Conservation (phyloP, 768 basidiomycete genomes). For the Leccinum rimulosum region DNA sequence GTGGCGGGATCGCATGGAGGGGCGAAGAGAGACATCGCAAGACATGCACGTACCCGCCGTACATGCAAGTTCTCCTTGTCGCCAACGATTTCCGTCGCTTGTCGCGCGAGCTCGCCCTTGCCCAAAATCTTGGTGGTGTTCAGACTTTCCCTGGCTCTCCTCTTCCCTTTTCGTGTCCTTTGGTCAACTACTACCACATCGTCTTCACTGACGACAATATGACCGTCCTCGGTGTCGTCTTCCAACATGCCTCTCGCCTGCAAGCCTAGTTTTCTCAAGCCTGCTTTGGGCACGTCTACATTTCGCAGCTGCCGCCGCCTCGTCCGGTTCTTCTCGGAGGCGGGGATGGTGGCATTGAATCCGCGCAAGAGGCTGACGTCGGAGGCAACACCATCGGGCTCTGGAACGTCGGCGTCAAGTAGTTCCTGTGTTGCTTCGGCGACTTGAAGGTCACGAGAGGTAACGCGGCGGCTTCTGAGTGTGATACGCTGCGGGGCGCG, state of each 20-base stretch:
- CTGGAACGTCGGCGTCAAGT: slow-evolving; percentile 68
- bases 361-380: slow-evolving; percentile 83
- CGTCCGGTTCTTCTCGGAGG: slow-evolving; percentile 73
- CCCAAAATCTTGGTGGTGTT: slow-evolving; percentile 70
- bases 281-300: slow-evolving; percentile 70
- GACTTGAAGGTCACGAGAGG: slow-evolving; percentile 81
- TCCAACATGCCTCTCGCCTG: slow-evolving; percentile 69
- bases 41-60: slow-evolving; percentile 55
- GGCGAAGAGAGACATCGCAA: slow-evolving; percentile 2
- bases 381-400: slow-evolving; percentile 64
- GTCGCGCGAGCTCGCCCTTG: slow-evolving; percentile 79
- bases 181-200: slow-evolving; percentile 60
- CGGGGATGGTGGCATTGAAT: slow-evolving; percentile 94
- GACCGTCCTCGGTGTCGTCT: slow-evolving; percentile 50
- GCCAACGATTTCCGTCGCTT: slow-evolving; percentile 79
- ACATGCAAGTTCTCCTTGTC: slow-evolving; percentile 95
- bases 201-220: slow-evolving; percentile 71
- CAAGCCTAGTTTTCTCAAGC: slow-evolving; percentile 78
- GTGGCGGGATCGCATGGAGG: slow-evolving; percentile 11
- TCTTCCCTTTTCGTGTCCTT: slow-evolving; percentile 35
- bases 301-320: slow-evolving; percentile 78
- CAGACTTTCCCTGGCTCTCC: slow-evolving; percentile 62
- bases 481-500: slow-evolving; percentile 73
- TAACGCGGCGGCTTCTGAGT: slow-evolving; percentile 63
- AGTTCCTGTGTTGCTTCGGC: slow-evolving; percentile 80